A percentile compares a stretch with the other conserved stretches of the same genome.
phyloP scores from a whole-genome alignment of 1,139 yeast genomes.

The Taphrina sp. region DNA sequence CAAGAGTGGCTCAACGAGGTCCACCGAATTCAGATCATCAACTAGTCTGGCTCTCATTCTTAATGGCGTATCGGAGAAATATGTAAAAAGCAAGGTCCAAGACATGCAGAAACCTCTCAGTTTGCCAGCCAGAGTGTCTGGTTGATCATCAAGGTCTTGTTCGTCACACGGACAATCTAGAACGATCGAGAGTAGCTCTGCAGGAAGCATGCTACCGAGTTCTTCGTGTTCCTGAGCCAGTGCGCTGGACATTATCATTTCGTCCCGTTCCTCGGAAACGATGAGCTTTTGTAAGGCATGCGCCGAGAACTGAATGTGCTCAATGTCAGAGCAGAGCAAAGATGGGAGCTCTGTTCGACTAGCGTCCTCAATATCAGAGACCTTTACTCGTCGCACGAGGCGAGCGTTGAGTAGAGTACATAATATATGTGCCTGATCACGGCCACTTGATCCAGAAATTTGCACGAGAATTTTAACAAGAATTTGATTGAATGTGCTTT shows the following conservation, averaged over 20 bases:
- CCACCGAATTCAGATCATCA: constrained; percentile 54
- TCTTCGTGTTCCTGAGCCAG: constrained; percentile 36
- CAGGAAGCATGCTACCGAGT: constrained; percentile 40
- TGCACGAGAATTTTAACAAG: constrained; percentile 3
- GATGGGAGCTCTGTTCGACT: not conserved
- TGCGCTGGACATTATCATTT: constrained; percentile 11
- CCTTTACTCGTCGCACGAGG: constrained; percentile 17
- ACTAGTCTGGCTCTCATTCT: constrained; percentile 49
- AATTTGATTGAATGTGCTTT: not conserved
- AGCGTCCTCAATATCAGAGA: not conserved
- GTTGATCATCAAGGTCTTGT: constrained; percentile 19
- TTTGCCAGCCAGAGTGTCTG: constrained; percentile 18
- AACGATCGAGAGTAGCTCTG: constrained; percentile 42
- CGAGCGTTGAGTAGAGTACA: constrained; percentile 47
- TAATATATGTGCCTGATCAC: constrained; percentile 45
- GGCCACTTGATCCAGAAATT: not conserved
- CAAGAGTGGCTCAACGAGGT: constrained; percentile 48
- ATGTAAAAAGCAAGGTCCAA: constrained; percentile 65
- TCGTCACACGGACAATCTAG: constrained; percentile 38
- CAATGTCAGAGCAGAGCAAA: constrained; percentile 4
- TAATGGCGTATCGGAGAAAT: constrained; percentile 62
- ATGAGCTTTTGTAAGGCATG: constrained; percentile 1
- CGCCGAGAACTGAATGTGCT: constrained; percentile 17
- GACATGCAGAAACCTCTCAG: constrained; percentile 56
- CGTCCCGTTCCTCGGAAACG: constrained; percentile 24